These are phyloP conservation scores for Flagelloscypha sp. DNA, from an alignment of 768 basidiomycete genomes.

Conservation along the genomic window DNA sequence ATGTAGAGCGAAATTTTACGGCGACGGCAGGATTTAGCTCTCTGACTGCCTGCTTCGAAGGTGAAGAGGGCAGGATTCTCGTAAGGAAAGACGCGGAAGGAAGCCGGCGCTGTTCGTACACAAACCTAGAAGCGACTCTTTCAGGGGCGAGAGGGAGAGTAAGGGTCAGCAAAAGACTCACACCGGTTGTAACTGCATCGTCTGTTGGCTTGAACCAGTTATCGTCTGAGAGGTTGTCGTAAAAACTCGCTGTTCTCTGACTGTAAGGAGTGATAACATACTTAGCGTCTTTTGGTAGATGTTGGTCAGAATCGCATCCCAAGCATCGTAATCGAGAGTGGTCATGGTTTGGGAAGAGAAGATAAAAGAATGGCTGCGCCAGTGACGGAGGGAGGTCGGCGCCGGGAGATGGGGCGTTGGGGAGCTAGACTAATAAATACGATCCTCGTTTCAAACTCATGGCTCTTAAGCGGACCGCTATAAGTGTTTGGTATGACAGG, in stretches of 20 bases:
- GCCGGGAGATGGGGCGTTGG: too few species aligned
- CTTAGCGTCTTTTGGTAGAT: too few species aligned
- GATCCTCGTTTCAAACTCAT: too few species aligned
- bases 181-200: slow-evolving; percentile 64
- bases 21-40: slow-evolving; percentile 77
- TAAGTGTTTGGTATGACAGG: too few species aligned
- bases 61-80: slow-evolving; percentile 65
- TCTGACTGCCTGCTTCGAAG: slow-evolving; percentile 72
- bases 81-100: slow-evolving; percentile 82
- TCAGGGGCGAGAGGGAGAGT: not conserved
- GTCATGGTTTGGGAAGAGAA: slow-evolving; percentile 21
- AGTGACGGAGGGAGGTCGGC: slow-evolving; percentile 5
- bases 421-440: too few species aligned
- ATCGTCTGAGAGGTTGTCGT: slow-evolving; percentile 47
- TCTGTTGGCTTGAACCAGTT: slow-evolving; percentile 79
- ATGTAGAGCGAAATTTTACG: slow-evolving; percentile 67
- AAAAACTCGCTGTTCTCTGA: slow-evolving; percentile 27
- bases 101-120: slow-evolving; percentile 30
- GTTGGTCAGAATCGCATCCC: slow-evolving; percentile 72
- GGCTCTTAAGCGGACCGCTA: too few species aligned
- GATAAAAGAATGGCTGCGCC: not conserved
- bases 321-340: slow-evolving; percentile 64
- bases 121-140: not conserved
- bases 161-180: slow-evolving; percentile 51
- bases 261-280: too few species aligned